A percentile compares a stretch with the other conserved stretches of the same genome.
Evolutionary conservation across 208 protist species (phyloP).

Genomic region (Leishmania arabica): DNA sequence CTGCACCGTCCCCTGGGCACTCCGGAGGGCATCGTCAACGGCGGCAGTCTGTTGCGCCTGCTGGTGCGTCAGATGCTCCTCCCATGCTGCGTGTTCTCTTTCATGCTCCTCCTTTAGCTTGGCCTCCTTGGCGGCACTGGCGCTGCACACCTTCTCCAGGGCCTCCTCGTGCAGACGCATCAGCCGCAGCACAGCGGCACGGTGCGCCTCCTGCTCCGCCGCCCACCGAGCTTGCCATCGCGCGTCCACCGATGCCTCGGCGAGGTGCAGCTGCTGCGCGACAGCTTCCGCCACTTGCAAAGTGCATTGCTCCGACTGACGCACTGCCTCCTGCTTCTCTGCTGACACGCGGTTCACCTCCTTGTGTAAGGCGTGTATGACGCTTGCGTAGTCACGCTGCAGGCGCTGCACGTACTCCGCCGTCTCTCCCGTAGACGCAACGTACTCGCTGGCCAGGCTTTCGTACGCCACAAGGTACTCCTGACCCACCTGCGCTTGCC

Average conservation of each 20-base stretch:
- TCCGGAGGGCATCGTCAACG: conserved; percentile 27
- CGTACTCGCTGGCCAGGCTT: conserved; percentile 31
- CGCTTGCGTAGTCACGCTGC: conserved; percentile 33
- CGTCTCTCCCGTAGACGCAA: conserved; percentile 22
- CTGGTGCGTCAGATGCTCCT: conserved; percentile 13
- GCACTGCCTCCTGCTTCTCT: conserved; percentile 33
- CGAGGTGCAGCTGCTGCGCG: conserved; percentile 17
- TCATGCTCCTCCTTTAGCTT: conserved; percentile 32
- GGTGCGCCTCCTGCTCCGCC: conserved; percentile 32
- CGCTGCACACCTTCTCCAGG: conserved; percentile 21
- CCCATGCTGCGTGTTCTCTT: conserved; percentile 31
- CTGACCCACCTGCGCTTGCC: conserved; percentile 40
- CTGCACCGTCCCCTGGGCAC: conserved; percentile 24
- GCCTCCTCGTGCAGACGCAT: conserved; percentile 4
- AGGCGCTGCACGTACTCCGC: conserved; percentile 33
- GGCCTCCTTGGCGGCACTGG: conserved; percentile 29
- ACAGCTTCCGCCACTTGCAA: conserved; percentile 8
- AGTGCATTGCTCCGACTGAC: conserved; percentile 4
- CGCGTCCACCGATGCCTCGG: conserved; percentile 24
- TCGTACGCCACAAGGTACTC: conserved; percentile 39
- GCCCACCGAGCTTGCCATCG: conserved; percentile 33
- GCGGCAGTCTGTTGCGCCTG: conserved; percentile 16
- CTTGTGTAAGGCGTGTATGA: conserved; percentile 32
- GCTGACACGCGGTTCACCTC: conserved; percentile 25
- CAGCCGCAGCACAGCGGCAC: conserved; percentile 6